Evolutionary conservation across 2,329 filamentous ascomycete genomes (phyloP).

Genomic region (Rhynchosporium secalis): DNA sequence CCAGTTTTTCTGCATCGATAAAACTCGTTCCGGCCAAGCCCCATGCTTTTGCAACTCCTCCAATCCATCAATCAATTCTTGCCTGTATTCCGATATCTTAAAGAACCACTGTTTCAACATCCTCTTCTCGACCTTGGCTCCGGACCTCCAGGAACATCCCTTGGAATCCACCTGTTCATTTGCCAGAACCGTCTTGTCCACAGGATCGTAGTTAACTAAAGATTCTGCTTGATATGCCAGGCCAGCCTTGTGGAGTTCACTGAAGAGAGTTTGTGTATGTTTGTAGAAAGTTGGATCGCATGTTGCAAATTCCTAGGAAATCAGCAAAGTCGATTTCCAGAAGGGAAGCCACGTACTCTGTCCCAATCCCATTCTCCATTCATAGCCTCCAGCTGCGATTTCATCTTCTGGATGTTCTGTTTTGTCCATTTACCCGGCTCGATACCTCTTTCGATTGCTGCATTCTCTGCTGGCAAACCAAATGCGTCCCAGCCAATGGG

Average conservation of each 20-base stretch:
- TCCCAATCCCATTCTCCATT: slow-evolving; percentile 84
- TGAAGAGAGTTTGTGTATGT: slow-evolving; percentile 83
- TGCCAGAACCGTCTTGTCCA: slow-evolving; percentile 85
- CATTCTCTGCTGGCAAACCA: slow-evolving; percentile 87
- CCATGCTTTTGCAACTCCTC: slow-evolving; percentile 61
- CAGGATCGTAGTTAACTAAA: slow-evolving; percentile 85
- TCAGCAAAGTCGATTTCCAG: slow-evolving; percentile 18
- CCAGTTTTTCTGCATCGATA: slow-evolving; percentile 86
- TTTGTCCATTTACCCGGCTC: slow-evolving; percentile 78
- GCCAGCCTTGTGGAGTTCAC: slow-evolving; percentile 71
- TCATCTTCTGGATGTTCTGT: slow-evolving; percentile 82
- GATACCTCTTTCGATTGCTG: slow-evolving; percentile 78
- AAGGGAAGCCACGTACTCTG: slow-evolving; percentile 55
- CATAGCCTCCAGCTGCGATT: slow-evolving; percentile 74
- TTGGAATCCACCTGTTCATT: slow-evolving; percentile 92
- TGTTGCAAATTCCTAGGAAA: slow-evolving; percentile 71
- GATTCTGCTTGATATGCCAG: slow-evolving; percentile 83
- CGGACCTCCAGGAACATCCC: slow-evolving; percentile 83
- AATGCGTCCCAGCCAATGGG: slow-evolving; percentile 98
- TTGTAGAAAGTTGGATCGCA: slow-evolving; percentile 86
- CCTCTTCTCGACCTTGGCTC: slow-evolving; percentile 78
- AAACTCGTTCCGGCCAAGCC: slow-evolving; percentile 79
- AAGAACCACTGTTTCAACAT: slow-evolving; percentile 89
- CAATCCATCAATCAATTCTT: slow-evolving; percentile 70
- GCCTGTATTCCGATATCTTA: slow-evolving; percentile 76